Evolutionary conservation across 225 moss, liverwort and hornwort genomes (phyloP).

Genomic region (Pleurozium schreberi): DNA sequence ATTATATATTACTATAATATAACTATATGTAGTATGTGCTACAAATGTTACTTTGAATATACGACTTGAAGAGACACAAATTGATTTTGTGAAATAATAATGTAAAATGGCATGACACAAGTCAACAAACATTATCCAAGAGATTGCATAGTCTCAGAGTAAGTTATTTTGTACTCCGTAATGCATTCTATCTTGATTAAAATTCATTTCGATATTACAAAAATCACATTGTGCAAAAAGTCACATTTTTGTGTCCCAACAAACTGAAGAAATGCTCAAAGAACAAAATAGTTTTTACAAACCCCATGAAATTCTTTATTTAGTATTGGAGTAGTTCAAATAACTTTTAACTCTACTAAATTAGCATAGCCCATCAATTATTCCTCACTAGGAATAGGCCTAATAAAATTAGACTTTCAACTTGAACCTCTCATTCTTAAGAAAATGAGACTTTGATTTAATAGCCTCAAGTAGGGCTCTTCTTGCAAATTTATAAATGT

Average conservation of each 20-base stretch:
- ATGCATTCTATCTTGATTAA: neutral
- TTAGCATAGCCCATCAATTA: neutral
- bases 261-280: neutral
- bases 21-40: neutral
- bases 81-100: neutral
- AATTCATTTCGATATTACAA: neutral
- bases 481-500: neutral
- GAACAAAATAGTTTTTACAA: neutral
- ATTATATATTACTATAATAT: neutral
- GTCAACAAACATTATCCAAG: neutral
- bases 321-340: rapidly evolving
- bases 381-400: neutral
- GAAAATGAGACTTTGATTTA: neutral
- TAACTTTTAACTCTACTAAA: neutral
- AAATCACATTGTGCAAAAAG: neutral
- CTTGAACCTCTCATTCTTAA: neutral
- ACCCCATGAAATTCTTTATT: neutral
- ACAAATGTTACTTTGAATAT: neutral
- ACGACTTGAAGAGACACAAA: neutral
- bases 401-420: neutral
- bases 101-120: neutral
- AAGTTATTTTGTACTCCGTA: neutral
- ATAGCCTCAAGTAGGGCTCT: neutral
- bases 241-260: neutral
- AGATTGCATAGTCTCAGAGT: neutral